These are phyloP conservation scores for Fusarium buharicum DNA, from an alignment of 2,329 filamentous ascomycete species.

Conservation along the genomic window DNA sequence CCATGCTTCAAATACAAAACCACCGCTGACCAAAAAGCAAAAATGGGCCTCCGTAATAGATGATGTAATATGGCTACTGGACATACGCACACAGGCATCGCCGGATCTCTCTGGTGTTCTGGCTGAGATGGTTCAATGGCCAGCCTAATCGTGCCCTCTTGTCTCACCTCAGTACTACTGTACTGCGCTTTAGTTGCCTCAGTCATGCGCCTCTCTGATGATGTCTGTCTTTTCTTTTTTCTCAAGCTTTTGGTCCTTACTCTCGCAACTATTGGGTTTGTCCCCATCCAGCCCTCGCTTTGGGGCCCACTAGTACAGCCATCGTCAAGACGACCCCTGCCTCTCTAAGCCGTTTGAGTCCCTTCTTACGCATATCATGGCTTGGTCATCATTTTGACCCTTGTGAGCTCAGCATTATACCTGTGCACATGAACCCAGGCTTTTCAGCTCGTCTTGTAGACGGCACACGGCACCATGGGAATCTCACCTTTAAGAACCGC, in stretches of 20 bases:
- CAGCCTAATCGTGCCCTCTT: constrained; percentile 34
- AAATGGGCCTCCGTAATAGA: constrained; percentile 20
- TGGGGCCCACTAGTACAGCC: constrained; percentile 42
- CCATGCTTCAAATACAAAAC: constrained; percentile 24
- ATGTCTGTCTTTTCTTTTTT: constrained; percentile 29
- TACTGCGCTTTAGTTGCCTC: constrained; percentile 29
- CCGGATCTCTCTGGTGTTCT: constrained; percentile 36
- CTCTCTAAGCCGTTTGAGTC: constrained; percentile 12
- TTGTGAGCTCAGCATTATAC: not conserved
- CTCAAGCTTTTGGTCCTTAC: constrained; percentile 26
- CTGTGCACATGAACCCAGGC: not conserved
- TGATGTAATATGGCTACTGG: constrained; percentile 40
- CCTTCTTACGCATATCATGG: constrained; percentile 18
- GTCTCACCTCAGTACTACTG: constrained; percentile 41
- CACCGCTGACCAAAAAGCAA: constrained; percentile 29
- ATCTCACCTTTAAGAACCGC: constrained; percentile 14
- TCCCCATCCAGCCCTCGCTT: constrained; percentile 23
- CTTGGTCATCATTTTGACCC: constrained; percentile 8
- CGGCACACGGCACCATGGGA: constrained; percentile 14
- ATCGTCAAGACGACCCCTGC: constrained; percentile 39
- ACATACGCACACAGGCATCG: constrained; percentile 30
- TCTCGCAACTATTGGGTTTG: constrained; percentile 35
- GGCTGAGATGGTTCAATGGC: constrained; percentile 24
- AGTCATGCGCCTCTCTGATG: constrained; percentile 34
- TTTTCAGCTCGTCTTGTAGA: constrained; percentile 12